phyloP scores from a whole-genome alignment of 805 yeast species.

The Starmerella potacharoeniae region DNA sequence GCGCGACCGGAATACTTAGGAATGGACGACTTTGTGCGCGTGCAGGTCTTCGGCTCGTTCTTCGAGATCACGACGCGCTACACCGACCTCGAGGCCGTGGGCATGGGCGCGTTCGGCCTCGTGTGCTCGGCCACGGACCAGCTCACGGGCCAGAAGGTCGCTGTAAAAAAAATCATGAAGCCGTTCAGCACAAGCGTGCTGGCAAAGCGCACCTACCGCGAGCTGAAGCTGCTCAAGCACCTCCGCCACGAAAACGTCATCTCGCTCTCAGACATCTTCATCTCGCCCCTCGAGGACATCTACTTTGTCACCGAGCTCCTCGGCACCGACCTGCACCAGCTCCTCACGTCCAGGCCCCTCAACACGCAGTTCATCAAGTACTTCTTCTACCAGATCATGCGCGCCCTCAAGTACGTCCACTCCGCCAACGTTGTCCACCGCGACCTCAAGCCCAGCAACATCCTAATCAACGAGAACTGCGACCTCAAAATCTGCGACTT shows the following conservation, averaged over 20 bases:
- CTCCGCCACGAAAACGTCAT: constrained; percentile 90
- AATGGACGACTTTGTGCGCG: constrained; percentile 25
- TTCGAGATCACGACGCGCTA: constrained; percentile 35
- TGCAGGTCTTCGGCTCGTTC: constrained; percentile 22
- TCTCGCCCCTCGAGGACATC: constrained; percentile 90
- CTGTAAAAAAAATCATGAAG: constrained; percentile 94
- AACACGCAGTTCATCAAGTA: constrained; percentile 96
- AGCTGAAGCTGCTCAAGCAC: constrained; percentile 83
- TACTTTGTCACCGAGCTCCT: constrained; percentile 91
- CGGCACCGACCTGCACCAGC: constrained; percentile 90
- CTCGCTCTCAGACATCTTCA: constrained; percentile 82
- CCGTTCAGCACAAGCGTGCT: constrained; percentile 91
- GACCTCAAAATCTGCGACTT: constrained; percentile 87
- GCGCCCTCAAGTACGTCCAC: constrained; percentile 83
- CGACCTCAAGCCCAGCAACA: constrained; percentile 72
- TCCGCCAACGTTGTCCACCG: constrained; percentile 88
- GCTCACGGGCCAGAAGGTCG: constrained; percentile 83
- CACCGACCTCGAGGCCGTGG: constrained; percentile 89
- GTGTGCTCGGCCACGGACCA: constrained; percentile 95
- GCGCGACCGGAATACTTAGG: neutral
- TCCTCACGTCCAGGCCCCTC: constrained; percentile 82
- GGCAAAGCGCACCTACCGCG: constrained; percentile 94
- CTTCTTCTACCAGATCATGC: constrained; percentile 80
- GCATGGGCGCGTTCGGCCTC: constrained; percentile 98
- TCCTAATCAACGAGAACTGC: constrained; percentile 78